Conservation (phyloP, 768 basidiomycete genomes). For the Naganishia onofrii region DNA sequence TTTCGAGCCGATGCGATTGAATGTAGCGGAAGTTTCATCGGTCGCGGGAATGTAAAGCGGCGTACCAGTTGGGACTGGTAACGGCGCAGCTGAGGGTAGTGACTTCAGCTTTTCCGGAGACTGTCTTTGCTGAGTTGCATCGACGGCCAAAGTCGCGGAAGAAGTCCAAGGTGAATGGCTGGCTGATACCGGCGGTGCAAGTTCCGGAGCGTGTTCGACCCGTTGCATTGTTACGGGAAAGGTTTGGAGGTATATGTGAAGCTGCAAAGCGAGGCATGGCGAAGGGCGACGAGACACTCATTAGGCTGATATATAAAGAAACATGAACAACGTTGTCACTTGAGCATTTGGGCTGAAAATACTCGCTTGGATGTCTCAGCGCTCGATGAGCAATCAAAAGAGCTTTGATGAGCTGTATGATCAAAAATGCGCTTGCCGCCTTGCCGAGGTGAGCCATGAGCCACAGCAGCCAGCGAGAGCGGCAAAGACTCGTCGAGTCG, state of each 20-base stretch:
- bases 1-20: constrained; percentile 21
- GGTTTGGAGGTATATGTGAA: not conserved
- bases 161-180: constrained; percentile 14
- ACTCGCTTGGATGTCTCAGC: constrained; percentile 1
- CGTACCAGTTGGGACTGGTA: not conserved
- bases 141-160: constrained; percentile 7
- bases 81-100: not conserved
- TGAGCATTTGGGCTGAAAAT: constrained; percentile 4
- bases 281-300: not conserved
- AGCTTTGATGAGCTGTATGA: too few species aligned
- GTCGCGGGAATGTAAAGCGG: constrained; percentile 9
- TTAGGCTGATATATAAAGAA: not conserved
- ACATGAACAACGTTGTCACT: too few species aligned
- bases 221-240: not conserved
- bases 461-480: too few species aligned
- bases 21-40: not conserved
- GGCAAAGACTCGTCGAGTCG: too few species aligned
- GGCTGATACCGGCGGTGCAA: constrained; percentile 6
- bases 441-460: too few species aligned
- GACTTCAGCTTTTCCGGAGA: constrained; percentile 7
- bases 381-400: not conserved
- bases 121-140: not conserved
- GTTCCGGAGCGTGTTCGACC: not conserved
- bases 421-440: too few species aligned
- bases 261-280: not conserved